These are phyloP conservation scores for Dunaliella primolecta DNA, from an alignment of 139 green algal genomes.

Conservation along the genomic window DNA sequence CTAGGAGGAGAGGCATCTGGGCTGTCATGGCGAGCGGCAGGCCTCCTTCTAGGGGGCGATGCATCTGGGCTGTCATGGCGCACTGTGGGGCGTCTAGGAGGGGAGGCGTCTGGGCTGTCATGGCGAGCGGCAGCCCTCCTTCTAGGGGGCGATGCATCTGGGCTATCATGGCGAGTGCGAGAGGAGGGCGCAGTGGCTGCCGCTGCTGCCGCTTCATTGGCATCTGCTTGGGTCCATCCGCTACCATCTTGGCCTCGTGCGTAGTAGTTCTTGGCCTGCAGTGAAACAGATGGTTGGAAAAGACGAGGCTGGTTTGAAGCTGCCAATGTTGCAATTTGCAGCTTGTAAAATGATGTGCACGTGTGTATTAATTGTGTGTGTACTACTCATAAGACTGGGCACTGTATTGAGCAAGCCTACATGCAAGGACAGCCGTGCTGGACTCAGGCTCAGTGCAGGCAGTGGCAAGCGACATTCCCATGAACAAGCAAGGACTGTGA, in stretches of 20 bases:
- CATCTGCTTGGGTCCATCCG: conserved; percentile 24
- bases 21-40: conserved; percentile 24
- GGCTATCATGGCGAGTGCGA: conserved; percentile 30
- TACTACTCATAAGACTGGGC: too few relatives aligned
- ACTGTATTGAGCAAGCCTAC: too few relatives aligned
- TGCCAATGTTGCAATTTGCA: too few relatives aligned
- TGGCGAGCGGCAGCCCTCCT: conserved; percentile 16
- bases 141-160: conserved; percentile 32
- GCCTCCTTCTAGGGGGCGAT: conserved; percentile 3
- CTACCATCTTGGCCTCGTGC: conserved; percentile 27
- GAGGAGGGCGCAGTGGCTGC: conserved; percentile 2
- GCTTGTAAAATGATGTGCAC: too few relatives aligned
- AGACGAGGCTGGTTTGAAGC: too few relatives aligned
- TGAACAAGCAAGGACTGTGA: too few relatives aligned
- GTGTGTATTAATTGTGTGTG: too few relatives aligned
- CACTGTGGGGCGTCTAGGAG: conserved; percentile 12
- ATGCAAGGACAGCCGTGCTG: too few relatives aligned
- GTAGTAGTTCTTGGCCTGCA: conserved; percentile 43
- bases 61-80: conserved; percentile 25
- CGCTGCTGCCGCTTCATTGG: neutral
- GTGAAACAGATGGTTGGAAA: too few relatives aligned
- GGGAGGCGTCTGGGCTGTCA: conserved; percentile 35
- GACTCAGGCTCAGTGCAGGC: too few relatives aligned
- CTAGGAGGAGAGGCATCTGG: conserved; percentile 37
- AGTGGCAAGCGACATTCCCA: too few relatives aligned